These are phyloP conservation scores for Phytophthora ramorum DNA, from an alignment of 352 stramenopile genomes.

Conservation along the genomic window DNA sequence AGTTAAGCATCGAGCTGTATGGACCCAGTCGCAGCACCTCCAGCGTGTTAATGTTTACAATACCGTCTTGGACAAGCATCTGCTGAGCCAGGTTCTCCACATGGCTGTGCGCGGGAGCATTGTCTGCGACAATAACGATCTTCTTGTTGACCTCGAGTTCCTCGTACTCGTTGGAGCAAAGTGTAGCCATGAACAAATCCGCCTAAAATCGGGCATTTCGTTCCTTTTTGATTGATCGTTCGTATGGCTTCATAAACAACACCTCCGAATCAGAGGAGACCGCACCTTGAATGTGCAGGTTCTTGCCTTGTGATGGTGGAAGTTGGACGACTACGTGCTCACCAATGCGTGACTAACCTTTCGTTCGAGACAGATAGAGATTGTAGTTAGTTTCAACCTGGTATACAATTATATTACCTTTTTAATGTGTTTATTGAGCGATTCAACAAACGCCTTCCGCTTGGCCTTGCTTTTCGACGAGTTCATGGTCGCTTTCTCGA, in stretches of 20 bases:
- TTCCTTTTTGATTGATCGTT: constrained; percentile 22
- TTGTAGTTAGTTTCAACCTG: constrained; percentile 37
- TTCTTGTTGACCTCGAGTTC: constrained; percentile 18
- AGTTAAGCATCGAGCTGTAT: constrained; percentile 36
- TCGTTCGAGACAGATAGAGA: constrained; percentile 28
- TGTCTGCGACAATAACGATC: constrained; percentile 32
- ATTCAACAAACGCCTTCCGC: too few species aligned
- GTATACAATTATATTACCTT: constrained; percentile 15
- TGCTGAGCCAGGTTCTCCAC: constrained; percentile 8
- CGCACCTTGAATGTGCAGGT: constrained; percentile 21
- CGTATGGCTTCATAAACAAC: constrained; percentile 26
- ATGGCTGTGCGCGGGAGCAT: constrained; percentile 17
- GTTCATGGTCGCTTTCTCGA: too few species aligned
- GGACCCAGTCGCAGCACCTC: constrained; percentile 9
- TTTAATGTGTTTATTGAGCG: too few species aligned
- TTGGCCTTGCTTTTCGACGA: too few species aligned
- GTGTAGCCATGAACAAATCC: constrained; percentile 27
- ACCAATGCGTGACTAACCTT: constrained; percentile 17
- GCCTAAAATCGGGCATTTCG: constrained; percentile 29
- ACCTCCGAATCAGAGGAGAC: constrained; percentile 13
- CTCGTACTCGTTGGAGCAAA: constrained; percentile 13
- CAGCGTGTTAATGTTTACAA: constrained; percentile 20
- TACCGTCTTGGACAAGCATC: constrained; percentile 12
- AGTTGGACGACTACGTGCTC: constrained; percentile 16
- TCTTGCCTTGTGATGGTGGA: constrained; percentile 22